phyloP scores from a whole-genome alignment of 352 stramenopile species.

The Phytophthora hibernalis region DNA sequence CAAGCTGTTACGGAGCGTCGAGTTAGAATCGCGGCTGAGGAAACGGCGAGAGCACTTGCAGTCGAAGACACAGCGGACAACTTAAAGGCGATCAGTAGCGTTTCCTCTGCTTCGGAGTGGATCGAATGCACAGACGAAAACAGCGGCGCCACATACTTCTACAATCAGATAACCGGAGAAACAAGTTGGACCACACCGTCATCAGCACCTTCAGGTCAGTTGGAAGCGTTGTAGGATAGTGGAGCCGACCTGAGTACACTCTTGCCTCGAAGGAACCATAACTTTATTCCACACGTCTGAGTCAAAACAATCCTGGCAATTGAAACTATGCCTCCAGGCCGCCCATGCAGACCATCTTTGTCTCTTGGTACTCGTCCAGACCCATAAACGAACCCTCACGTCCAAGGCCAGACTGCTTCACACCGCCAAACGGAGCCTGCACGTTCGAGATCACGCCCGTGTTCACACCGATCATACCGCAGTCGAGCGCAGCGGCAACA shows the following conservation, averaged over 20 bases:
- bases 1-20: slow-evolving; percentile 39
- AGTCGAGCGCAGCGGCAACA: slow-evolving; percentile 89
- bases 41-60: background rate
- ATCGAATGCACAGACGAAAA: slow-evolving; percentile 40
- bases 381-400: slow-evolving; percentile 91
- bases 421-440: slow-evolving; percentile 90
- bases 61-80: background rate
- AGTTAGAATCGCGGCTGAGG: slow-evolving; percentile 10
- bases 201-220: too few relatives aligned
- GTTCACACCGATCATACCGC: slow-evolving; percentile 96
- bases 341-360: slow-evolving; percentile 94
- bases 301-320: slow-evolving; percentile 4
- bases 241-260: too few relatives aligned
- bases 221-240: too few relatives aligned
- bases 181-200: slow-evolving; percentile 49
- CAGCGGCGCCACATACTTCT: slow-evolving; percentile 53
- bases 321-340: slow-evolving; percentile 48
- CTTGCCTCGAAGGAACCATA: too few relatives aligned
- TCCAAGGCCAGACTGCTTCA: slow-evolving; percentile 91
- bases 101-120: slow-evolving; percentile 23
- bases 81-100: background rate
- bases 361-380: slow-evolving; percentile 96
- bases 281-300: too few relatives aligned
- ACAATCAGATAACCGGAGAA: slow-evolving; percentile 49
- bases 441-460: slow-evolving; percentile 88